Evolutionary conservation across 352 stramenopile species (phyloP), one percentile per base, ranked within the genome.

Genomic region (Albugo laibachii): DNA sequence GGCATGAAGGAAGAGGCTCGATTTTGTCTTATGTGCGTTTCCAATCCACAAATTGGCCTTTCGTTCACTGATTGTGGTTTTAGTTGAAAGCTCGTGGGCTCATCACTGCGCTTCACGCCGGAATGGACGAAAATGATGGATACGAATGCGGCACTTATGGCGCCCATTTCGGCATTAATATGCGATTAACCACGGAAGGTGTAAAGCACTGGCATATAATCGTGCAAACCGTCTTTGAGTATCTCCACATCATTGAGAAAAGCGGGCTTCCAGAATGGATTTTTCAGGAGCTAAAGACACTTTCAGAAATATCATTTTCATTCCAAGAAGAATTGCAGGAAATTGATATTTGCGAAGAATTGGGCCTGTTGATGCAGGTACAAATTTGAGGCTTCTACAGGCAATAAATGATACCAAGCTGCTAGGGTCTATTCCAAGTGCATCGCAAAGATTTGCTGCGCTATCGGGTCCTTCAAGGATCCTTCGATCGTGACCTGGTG

Each of bases 1-100:
- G 79, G 2, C 69, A 92, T 49, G 79, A 92, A 59, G 81, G 72
- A 40, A 68, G 85, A 65, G 79, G 79, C 13, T 88, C 74, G 0
- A 59, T 92, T 18, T 53, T 92, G 14, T 85, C 71, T 27, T 58
- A 82, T 56, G 74, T 91, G 62, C 46, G 62, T 58, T 12, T 27
- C 49, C 19, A 48, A 31, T 19, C 13, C 11, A 48, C 5, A 44
- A 15, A 50, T 48, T 11, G 24, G 36, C 46, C 14, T 45, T 19
- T 21, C 13, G 39, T 53, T n/a, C n/a, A 18, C 34, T 43, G 8
- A 18, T 48, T 18, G 43, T 48, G 19, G 19, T 20, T 20, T 35
- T 49, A 89, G 77, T 60, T 91, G 12, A 91, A 91, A 46, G 53
- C 64, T n/a, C 57, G 58, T 5, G 71, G 75, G 4, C 87, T 73